Evolutionary conservation across 352 stramenopile genomes (phyloP).

Genomic region (Phytophthora melonis): DNA sequence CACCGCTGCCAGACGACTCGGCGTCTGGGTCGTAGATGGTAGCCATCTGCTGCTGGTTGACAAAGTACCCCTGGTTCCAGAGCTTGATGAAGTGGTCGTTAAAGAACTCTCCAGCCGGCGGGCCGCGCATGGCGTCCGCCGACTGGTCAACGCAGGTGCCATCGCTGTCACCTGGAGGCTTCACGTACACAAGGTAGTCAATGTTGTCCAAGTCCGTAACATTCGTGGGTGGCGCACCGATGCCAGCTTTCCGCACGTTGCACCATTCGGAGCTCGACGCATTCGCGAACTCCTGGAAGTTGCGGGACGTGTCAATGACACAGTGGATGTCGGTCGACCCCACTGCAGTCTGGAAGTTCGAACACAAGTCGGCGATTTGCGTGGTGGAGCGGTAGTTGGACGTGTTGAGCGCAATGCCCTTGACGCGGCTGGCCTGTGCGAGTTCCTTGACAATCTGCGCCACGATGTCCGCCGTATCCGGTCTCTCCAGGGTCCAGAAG

Average conservation of each 20-base stretch:
- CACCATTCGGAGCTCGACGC: slow-evolving; percentile 64
- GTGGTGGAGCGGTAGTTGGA: slow-evolving; percentile 76
- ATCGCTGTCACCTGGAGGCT: slow-evolving; percentile 72
- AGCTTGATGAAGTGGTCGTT: slow-evolving; percentile 69
- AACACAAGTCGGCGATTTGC: slow-evolving; percentile 56
- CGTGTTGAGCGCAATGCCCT: slow-evolving; percentile 82
- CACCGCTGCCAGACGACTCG: slow-evolving; percentile 19
- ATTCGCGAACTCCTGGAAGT: slow-evolving; percentile 57
- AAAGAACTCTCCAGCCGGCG: slow-evolving; percentile 64
- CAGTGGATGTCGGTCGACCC: slow-evolving; percentile 52
- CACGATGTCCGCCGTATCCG: slow-evolving; percentile 37
- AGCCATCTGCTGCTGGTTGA: slow-evolving; percentile 35
- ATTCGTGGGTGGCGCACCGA: slow-evolving; percentile 63
- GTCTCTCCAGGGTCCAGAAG: slow-evolving; percentile 59
- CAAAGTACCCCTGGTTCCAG: slow-evolving; percentile 73
- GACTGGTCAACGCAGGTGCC: slow-evolving; percentile 58
- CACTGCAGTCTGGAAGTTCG: slow-evolving; percentile 63
- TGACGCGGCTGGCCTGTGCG: slow-evolving; percentile 41
- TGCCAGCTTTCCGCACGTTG: slow-evolving; percentile 65
- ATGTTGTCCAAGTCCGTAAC: slow-evolving; percentile 58
- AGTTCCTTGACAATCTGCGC: slow-evolving; percentile 59
- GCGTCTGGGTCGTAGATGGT: slow-evolving; percentile 42
- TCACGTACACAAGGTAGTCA: slow-evolving; percentile 80
- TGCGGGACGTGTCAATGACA: slow-evolving; percentile 75
- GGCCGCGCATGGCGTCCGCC: slow-evolving; percentile 58